These are phyloP conservation scores for Hyphodiscus hymeniophilus DNA, from an alignment of 495 filamentous ascomycete genomes.

Conservation along the genomic window DNA sequence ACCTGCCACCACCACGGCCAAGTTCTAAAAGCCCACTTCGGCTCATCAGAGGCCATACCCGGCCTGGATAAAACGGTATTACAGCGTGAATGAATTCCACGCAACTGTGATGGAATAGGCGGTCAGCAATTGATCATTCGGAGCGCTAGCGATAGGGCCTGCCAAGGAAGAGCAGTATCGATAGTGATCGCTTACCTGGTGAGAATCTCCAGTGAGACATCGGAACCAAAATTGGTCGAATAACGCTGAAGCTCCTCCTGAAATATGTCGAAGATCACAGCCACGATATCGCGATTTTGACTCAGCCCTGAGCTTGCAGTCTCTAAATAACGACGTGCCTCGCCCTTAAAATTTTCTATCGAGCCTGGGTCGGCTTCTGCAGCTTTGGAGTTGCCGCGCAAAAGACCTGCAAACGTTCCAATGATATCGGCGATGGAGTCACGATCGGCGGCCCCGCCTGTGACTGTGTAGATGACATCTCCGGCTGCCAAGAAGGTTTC, in stretches of 20 bases:
- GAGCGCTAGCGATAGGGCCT: no score
- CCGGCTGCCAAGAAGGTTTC: conserved; percentile 37
- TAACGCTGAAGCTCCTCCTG: conserved; percentile 52
- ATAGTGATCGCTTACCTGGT: conserved; percentile 31
- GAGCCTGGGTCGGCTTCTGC: neutral
- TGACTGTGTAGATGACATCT: conserved; percentile 29
- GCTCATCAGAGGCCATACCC: conserved; percentile 84
- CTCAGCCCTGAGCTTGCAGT: conserved; percentile 67
- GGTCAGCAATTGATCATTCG: no score
- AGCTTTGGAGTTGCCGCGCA: conserved; percentile 7
- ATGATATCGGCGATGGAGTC: conserved; percentile 57
- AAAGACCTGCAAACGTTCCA: conserved; percentile 49
- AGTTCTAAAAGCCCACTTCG: conserved; percentile 68
- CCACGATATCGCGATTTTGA: conserved; percentile 67
- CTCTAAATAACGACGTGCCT: conserved; percentile 46
- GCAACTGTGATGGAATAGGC: conserved; percentile 35
- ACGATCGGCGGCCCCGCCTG: conserved; percentile 30
- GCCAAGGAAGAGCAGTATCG: no score
- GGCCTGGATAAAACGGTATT: conserved; percentile 59
- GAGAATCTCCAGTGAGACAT: conserved; percentile 49
- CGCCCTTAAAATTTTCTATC: conserved; percentile 16
- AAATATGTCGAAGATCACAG: conserved; percentile 74
- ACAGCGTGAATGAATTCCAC: conserved; percentile 70
- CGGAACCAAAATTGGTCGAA: conserved; percentile 36
- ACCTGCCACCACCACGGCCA: conserved; percentile 61